These are phyloP conservation scores for Cicer bijugum DNA, from an alignment of 306 rosid species.

Conservation along the genomic window DNA sequence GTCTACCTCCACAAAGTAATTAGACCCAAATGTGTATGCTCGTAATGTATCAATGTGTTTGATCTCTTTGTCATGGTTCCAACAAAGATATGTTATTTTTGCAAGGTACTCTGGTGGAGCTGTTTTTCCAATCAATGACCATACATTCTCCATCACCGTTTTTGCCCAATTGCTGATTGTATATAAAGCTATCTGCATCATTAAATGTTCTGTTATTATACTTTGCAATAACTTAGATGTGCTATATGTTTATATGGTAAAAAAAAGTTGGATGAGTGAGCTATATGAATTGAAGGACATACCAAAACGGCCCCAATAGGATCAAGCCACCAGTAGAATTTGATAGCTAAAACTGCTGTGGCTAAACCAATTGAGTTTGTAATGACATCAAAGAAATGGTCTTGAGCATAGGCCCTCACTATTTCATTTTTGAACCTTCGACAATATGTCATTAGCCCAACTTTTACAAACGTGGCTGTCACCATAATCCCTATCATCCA, in stretches of 20 bases:
- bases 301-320: conserved; percentile 83
- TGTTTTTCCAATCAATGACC: conserved; percentile 78
- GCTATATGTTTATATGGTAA: background rate
- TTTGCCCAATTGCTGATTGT: conserved; percentile 86
- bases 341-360: conserved; percentile 77
- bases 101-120: conserved; percentile 90
- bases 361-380: conserved; percentile 82
- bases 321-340: conserved; percentile 89
- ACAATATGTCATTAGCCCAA: conserved; percentile 70
- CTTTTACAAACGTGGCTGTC: conserved; percentile 64
- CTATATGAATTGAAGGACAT: conserved; percentile 20
- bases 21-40: conserved; percentile 78
- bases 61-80: conserved; percentile 84
- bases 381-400: conserved; percentile 89
- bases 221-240: background rate
- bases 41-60: conserved; percentile 77
- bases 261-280: background rate
- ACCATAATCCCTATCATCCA: conserved; percentile 96
- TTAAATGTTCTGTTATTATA: background rate
- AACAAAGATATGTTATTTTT: conserved; percentile 76
- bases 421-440: conserved; percentile 82
- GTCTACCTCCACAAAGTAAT: conserved; percentile 88
- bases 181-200: conserved; percentile 81
- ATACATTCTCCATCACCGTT: conserved; percentile 86
- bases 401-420: conserved; percentile 84